A percentile compares a stretch with the other conserved stretches of the same genome.
Conservation (phyloP, 2,329 filamentous ascomycete genomes). For the Diaporthe velutina region DNA sequence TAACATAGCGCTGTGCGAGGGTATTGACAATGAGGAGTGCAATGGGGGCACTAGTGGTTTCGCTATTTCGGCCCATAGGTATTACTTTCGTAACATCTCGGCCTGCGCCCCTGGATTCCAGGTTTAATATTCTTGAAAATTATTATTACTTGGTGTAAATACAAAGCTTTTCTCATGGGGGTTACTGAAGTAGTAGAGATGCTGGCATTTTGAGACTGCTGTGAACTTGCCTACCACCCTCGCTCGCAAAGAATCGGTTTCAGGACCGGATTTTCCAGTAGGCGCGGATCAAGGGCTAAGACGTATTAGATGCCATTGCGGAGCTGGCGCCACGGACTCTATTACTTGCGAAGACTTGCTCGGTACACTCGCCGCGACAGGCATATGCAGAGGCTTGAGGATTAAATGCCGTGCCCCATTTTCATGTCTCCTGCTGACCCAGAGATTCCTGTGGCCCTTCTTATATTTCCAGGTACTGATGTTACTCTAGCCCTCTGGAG, state of each 20-base stretch:
- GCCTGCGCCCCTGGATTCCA: slow-evolving; percentile 52
- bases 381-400: not conserved
- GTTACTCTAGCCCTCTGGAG: not conserved
- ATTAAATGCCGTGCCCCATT: not conserved
- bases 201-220: not conserved
- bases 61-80: slow-evolving; percentile 58
- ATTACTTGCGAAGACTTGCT: too few species aligned
- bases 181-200: not conserved
- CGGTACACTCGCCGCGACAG: too few species aligned
- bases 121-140: not conserved
- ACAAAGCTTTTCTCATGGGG: not conserved
- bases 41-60: slow-evolving; percentile 63
- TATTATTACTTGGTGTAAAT: not conserved
- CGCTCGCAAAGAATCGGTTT: not conserved
- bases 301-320: too few species aligned
- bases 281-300: too few species aligned
- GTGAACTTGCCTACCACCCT: not conserved
- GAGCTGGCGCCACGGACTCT: too few species aligned
- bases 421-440: not conserved
- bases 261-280: too few species aligned
- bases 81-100: slow-evolving; percentile 61
- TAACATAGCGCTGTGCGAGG: slow-evolving; percentile 62
- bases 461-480: not conserved
- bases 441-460: not conserved
- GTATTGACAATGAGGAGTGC: slow-evolving; percentile 60